Conservation (phyloP, 169 alveolate genomes). For the Eimeria tenella region DNA sequence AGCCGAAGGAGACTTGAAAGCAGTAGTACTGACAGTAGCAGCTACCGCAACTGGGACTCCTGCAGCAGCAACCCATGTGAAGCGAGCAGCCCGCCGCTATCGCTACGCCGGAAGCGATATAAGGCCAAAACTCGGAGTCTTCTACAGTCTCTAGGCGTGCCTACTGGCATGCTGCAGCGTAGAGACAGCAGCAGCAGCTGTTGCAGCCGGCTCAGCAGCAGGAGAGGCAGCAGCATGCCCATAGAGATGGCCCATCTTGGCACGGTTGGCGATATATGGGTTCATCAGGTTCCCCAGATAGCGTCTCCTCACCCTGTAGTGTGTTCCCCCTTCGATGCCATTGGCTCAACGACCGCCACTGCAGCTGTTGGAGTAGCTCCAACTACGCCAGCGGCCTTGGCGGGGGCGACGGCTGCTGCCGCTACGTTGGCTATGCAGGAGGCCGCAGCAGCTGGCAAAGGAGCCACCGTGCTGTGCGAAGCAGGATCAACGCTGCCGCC, state of each 20-base stretch:
- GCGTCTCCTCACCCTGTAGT: conserved; percentile 1
- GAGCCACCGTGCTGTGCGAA: neutral
- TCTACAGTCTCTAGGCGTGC: neutral
- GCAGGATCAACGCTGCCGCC: neutral
- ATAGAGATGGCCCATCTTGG: neutral
- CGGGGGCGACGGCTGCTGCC: conserved; percentile 50
- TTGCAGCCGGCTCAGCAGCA: conserved; percentile 21
- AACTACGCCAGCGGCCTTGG: conserved; percentile 10
- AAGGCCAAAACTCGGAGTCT: neutral
- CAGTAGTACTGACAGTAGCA: neutral
- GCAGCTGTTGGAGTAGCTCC: neutral
- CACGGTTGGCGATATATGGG: neutral
- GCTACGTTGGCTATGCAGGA: conserved; percentile 10
- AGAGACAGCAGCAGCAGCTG: conserved; percentile 12
- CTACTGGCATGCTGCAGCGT: neutral
- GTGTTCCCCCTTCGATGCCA: neutral
- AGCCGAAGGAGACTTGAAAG: neutral
- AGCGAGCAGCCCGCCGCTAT: neutral
- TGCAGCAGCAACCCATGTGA: conserved; percentile 4
- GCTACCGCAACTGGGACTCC: conserved; percentile 9
- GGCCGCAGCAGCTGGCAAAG: conserved; percentile 8
- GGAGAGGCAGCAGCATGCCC: conserved; percentile 39
- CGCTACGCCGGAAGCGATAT: neutral
- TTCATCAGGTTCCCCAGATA: neutral
- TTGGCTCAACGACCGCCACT: neutral